Conservation (phyloP, 2,329 filamentous ascomycete genomes). For the Lithohypha guttulata region DNA sequence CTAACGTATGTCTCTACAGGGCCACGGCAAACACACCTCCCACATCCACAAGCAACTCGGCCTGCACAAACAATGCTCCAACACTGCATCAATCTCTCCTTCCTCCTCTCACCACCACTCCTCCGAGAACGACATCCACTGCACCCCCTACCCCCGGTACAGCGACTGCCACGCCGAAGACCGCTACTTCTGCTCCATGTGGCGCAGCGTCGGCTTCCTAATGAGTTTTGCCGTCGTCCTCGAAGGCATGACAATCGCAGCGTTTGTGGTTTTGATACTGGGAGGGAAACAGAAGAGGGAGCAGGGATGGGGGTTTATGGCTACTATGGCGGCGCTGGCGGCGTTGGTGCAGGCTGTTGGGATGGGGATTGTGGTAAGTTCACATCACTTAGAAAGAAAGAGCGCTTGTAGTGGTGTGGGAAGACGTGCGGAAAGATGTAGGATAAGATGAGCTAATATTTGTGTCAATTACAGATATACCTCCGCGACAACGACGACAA, state of each 20-base stretch:
- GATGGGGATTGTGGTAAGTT: constrained; percentile 72
- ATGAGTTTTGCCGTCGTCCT: constrained; percentile 76
- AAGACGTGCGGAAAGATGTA: not conserved
- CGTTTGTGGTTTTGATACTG: constrained; percentile 63
- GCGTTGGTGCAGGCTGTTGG: constrained; percentile 61
- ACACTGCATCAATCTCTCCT: constrained; percentile 15
- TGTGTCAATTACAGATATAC: constrained; percentile 57
- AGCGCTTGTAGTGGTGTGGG: not conserved
- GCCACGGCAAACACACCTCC: constrained; percentile 20
- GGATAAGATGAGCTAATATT: constrained; percentile 6
- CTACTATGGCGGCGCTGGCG: constrained; percentile 53
- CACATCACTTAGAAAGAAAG: not conserved
- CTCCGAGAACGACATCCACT: constrained; percentile 31
- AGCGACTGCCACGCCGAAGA: constrained; percentile 57
- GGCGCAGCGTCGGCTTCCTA: constrained; percentile 77
- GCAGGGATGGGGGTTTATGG: constrained; percentile 69
- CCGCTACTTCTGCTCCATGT: constrained; percentile 79
- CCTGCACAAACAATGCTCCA: constrained; percentile 62
- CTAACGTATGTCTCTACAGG: constrained; percentile 16
- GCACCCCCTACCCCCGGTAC: constrained; percentile 55
- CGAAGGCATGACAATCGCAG: constrained; percentile 68
- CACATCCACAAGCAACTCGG: constrained; percentile 60
- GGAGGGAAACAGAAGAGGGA: constrained; percentile 73
- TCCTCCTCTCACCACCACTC: constrained; percentile 46
- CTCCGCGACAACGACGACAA: constrained; percentile 72